Evolutionary conservation across 1,139 yeast species (phyloP).

Genomic region (Entelexis sorbosivorans): DNA sequence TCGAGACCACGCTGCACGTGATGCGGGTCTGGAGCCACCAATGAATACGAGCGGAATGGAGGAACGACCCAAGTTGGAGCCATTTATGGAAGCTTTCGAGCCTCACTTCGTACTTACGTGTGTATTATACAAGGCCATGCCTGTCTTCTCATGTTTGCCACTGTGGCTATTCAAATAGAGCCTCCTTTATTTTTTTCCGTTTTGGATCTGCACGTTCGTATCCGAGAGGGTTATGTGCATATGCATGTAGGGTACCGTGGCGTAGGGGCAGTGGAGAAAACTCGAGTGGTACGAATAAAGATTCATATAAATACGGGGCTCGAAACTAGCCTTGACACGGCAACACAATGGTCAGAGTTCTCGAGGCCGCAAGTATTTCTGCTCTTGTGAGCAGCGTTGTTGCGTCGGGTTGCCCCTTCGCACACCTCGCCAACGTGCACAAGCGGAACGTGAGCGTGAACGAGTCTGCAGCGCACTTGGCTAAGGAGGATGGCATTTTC

Average conservation of each 20-base stretch:
- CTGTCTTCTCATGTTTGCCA: too few species aligned
- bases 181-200: too few species aligned
- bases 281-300: not conserved
- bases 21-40: not conserved
- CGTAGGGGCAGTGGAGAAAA: not conserved
- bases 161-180: too few species aligned
- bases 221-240: not conserved
- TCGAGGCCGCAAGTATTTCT: not conserved
- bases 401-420: constrained; percentile 4
- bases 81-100: too few species aligned
- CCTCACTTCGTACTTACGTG: too few species aligned
- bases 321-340: too few species aligned
- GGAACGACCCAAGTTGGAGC: too few species aligned
- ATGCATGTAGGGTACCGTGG: not conserved
- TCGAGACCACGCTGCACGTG: not conserved
- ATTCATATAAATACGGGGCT: not conserved
- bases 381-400: not conserved
- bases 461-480: not conserved
- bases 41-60: not conserved
- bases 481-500: constrained; percentile 2
- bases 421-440: not conserved
- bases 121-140: too few species aligned
- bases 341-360: not conserved
- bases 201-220: too few species aligned
- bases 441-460: not conserved